A percentile compares a stretch with the other conserved stretches of the same genome.
Evolutionary conservation across 345 rosid genomes (phyloP).

Genomic region (Syzygium aqueum): DNA sequence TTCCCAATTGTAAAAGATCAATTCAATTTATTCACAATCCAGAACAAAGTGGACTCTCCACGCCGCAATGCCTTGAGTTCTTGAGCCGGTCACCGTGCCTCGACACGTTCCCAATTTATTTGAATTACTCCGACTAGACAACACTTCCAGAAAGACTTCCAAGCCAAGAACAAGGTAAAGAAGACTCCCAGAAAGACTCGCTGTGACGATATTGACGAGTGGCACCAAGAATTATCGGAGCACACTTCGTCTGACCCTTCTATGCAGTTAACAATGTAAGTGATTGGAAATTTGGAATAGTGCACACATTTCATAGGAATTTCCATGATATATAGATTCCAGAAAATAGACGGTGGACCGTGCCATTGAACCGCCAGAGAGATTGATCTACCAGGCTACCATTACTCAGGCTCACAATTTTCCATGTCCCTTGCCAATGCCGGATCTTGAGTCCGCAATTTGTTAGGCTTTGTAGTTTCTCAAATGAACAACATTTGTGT

Average conservation of each 20-base stretch:
- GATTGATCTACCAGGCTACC: neutral
- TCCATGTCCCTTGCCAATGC: neutral
- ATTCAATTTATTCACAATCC: neutral
- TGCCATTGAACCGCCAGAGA: neutral
- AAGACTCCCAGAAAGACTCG: neutral
- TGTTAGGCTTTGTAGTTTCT: neutral
- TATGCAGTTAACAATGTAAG: rapidly evolving
- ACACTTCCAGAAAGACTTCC: neutral
- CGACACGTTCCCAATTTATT: neutral
- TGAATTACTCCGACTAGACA: neutral
- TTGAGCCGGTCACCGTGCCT: neutral
- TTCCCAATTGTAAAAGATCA: neutral
- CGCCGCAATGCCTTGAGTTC: neutral
- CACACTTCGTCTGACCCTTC: neutral
- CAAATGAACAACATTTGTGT: neutral
- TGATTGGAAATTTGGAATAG: neutral
- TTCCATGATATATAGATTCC: neutral
- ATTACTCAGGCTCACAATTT: neutral
- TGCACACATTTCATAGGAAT: neutral
- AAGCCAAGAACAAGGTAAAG: neutral
- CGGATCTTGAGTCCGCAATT: neutral
- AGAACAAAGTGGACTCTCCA: neutral
- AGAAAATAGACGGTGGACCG: rapidly evolving
- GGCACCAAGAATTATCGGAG: neutral
- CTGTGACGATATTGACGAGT: rapidly evolving